Conservation (phyloP, 2,329 filamentous ascomycete species). For the Fusarium longipes region DNA sequence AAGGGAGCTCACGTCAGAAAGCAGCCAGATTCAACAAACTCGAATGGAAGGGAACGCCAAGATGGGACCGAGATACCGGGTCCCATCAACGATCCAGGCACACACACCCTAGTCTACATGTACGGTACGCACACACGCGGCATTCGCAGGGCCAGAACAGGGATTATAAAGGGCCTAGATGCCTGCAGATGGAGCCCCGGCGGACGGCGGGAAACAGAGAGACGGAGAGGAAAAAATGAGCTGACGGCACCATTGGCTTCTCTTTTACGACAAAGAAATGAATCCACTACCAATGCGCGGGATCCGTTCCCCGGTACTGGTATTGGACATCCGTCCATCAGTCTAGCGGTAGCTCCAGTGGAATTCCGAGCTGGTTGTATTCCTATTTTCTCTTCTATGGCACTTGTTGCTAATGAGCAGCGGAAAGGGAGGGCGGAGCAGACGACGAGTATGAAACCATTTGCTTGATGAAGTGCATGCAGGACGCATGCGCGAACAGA, state of each 20-base stretch:
- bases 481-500: not conserved
- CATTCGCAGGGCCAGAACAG: conserved; percentile 32
- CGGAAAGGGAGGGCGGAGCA: conserved; percentile 5
- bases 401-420: not conserved
- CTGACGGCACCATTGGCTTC: conserved; percentile 8
- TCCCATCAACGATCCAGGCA: conserved; percentile 36
- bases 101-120: conserved; percentile 16
- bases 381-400: not conserved
- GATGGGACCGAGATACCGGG: conserved; percentile 29
- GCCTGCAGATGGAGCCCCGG: conserved; percentile 26
- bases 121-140: conserved; percentile 25
- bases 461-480: not conserved
- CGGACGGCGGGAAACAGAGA: conserved; percentile 19
- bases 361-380: conserved; percentile 10
- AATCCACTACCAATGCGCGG: conserved; percentile 18
- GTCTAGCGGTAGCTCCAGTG: conserved; percentile 29
- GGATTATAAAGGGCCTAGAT: conserved; percentile 16
- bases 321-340: conserved; percentile 23
- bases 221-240: conserved; percentile 1
- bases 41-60: conserved; percentile 27
- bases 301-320: conserved; percentile 34
- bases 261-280: conserved; percentile 5
- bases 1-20: conserved; percentile 1
- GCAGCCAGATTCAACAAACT: conserved; percentile 20
- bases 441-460: not conserved